These are phyloP conservation scores for Didymellaceae sp. DNA, from an alignment of 2,329 filamentous ascomycete genomes.

Conservation along the genomic window DNA sequence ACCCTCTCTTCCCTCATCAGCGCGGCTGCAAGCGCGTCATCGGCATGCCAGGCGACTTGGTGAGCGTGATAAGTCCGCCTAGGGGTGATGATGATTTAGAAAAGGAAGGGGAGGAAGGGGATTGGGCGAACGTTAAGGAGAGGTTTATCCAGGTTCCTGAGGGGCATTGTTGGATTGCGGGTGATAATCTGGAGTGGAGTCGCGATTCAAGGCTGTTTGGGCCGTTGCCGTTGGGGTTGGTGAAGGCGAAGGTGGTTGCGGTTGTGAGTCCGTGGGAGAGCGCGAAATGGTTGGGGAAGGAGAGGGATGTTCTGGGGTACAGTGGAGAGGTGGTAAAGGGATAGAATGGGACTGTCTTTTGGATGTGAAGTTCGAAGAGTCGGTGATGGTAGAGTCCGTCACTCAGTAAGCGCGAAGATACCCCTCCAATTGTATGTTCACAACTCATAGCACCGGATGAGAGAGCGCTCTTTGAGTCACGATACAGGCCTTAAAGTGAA, in stretches of 20 bases:
- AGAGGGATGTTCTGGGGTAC: conserved; percentile 22
- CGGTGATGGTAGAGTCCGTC: too few relatives aligned
- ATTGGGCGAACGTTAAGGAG: conserved; percentile 39
- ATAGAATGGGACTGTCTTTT: too few relatives aligned
- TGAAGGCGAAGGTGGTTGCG: conserved; percentile 79
- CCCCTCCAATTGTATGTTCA: too few relatives aligned
- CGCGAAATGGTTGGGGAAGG: conserved; percentile 35
- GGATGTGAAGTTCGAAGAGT: too few relatives aligned
- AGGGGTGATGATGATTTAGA: conserved; percentile 34
- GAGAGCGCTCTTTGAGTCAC: too few relatives aligned
- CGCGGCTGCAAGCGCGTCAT: conserved; percentile 78
- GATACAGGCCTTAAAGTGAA: too few relatives aligned
- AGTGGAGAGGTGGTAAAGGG: conserved; percentile 22
- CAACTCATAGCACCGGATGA: too few relatives aligned
- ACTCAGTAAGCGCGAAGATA: too few relatives aligned
- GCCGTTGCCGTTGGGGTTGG: conserved; percentile 81
- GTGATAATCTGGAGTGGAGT: conserved; percentile 85
- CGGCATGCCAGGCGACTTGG: conserved; percentile 69
- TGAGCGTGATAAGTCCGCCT: conserved; percentile 68
- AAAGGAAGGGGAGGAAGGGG: conserved; percentile 29
- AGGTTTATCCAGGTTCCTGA: conserved; percentile 79
- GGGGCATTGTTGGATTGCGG: conserved; percentile 89
- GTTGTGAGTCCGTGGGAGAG: conserved; percentile 33
- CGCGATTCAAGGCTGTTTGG: conserved; percentile 88
- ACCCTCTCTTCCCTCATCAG: conserved; percentile 67